A percentile compares a stretch with the other conserved stretches of the same genome.
Evolutionary conservation across 768 basidiomycete species (phyloP).

Genomic region (Collybiopsis confluens): DNA sequence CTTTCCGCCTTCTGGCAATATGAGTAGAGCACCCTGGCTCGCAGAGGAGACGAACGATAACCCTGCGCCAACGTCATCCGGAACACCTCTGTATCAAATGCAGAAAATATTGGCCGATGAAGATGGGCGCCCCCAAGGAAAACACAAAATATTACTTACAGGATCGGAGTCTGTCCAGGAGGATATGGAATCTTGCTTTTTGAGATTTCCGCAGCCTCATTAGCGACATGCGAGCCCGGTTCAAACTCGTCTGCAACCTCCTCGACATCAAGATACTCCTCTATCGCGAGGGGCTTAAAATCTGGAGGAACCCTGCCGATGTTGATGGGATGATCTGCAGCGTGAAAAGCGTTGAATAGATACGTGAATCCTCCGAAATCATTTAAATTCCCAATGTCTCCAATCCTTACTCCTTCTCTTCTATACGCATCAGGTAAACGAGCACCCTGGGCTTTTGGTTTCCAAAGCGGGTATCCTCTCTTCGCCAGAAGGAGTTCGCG

Average conservation of each 20-base stretch:
- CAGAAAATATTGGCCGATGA: neutral
- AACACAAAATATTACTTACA: no score
- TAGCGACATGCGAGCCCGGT: neutral
- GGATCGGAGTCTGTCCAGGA: no score
- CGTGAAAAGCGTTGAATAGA: constrained; percentile 25
- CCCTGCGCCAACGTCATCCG: neutral
- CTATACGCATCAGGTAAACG: constrained; percentile 10
- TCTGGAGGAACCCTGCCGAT: constrained; percentile 19
- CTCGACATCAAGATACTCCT: constrained; percentile 5
- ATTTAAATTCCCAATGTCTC: constrained; percentile 25
- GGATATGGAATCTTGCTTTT: no score
- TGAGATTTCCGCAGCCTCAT: neutral
- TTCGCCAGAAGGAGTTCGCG: constrained; percentile 13
- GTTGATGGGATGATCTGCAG: constrained; percentile 16
- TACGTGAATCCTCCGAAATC: constrained; percentile 23
- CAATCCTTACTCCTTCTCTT: constrained; percentile 20
- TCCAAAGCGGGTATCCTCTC: constrained; percentile 22
- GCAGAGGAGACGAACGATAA: no score
- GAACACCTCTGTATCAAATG: neutral
- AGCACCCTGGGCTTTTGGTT: constrained; percentile 17
- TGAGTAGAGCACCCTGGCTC: neutral
- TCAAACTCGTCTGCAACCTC: neutral
- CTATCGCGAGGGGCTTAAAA: constrained; percentile 10
- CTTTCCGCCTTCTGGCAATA: neutral
- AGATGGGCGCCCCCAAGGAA: no score